phyloP scores from a whole-genome alignment of 169 alveolate species.

The Perkinsus marinus region DNA sequence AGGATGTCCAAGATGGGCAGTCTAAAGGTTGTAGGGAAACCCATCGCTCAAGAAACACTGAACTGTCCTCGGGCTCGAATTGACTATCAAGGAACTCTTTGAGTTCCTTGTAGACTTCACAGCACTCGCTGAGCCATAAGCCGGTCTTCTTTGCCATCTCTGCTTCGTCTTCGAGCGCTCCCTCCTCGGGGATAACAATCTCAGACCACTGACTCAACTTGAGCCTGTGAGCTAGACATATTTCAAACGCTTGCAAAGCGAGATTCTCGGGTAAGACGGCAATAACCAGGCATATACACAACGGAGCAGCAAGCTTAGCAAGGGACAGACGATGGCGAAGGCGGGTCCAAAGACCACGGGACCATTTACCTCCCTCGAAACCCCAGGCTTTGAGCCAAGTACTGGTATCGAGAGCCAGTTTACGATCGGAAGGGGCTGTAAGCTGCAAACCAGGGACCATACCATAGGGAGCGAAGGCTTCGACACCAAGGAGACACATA shows the following conservation, averaged over 20 bases:
- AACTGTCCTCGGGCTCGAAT: too few relatives aligned
- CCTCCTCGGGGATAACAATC: background rate
- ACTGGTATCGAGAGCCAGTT: background rate
- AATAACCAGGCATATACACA: background rate
- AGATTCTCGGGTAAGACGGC: background rate
- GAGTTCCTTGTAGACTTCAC: too few relatives aligned
- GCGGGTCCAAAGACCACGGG: background rate
- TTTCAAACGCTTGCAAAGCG: background rate
- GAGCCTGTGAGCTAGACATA: background rate
- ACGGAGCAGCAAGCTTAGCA: background rate
- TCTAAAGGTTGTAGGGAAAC: too few relatives aligned
- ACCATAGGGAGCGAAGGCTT: background rate
- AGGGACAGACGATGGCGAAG: background rate
- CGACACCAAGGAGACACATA: background rate
- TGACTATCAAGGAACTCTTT: too few relatives aligned
- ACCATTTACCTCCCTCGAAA: background rate
- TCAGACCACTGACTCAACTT: background rate
- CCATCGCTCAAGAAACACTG: too few relatives aligned
- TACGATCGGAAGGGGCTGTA: background rate
- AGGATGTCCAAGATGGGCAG: too few relatives aligned
- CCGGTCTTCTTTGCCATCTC: too few relatives aligned
- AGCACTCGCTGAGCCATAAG: too few relatives aligned
- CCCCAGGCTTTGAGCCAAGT: background rate
- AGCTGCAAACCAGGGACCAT: background rate
- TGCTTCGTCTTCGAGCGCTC: too few relatives aligned